Base-by-base conservation (phyloP, 352 stramenopile genomes). In the Phytopythium boreale region DNA sequence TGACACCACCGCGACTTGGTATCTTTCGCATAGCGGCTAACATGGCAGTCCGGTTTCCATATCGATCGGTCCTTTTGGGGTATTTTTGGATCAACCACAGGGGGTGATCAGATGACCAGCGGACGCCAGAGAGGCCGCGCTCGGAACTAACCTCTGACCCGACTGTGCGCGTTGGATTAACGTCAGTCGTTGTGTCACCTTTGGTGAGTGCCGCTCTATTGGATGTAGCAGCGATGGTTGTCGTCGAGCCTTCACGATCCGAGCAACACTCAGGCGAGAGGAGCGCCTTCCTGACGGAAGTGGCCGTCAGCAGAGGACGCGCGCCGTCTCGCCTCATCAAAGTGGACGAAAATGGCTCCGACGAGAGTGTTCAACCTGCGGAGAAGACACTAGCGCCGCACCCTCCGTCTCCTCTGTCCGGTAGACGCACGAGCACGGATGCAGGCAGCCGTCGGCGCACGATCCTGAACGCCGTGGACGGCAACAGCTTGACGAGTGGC, bases 151-250 rank as follows among this genome's bases (percentile, higher is more conserved):
- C 43, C 43, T 50, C 43, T 12, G 22, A 15, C 43, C 14, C 1
- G 43, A 50, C n/a, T 50, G 43, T 50, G 43, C 20, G 26, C 29
- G 29, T 4, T 10, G 43, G 10, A 17, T 47, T 55, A 12, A 56
- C 24, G 14, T 17, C 9, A 24, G 27, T 56, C 49, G 27, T 5
- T 10, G 6, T 6, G 5, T 14, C 26, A 6, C 26, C 27, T 39
- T 24, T 14, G 24, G 27, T 24, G 49, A 5, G 49, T 39, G 27
- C 22, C 17, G 20, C 19, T 0, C 50, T 8, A 5, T 36, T 60
- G 55, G 39, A 60, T 60, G 55, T 2, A 12, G 55, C 20, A 57
- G 19, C 24, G 49, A 67, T 37, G 64, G 57, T 53, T 43, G 19
- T 31, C 27, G 14, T 20, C 27, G 31, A 31, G 36, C 22, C 55